Percentiles rank a stretch among this genome's conserved stretches.
These are phyloP conservation scores for Neurospora sp. DNA, from an alignment of 495 filamentous ascomycete species.

Conservation along the genomic window DNA sequence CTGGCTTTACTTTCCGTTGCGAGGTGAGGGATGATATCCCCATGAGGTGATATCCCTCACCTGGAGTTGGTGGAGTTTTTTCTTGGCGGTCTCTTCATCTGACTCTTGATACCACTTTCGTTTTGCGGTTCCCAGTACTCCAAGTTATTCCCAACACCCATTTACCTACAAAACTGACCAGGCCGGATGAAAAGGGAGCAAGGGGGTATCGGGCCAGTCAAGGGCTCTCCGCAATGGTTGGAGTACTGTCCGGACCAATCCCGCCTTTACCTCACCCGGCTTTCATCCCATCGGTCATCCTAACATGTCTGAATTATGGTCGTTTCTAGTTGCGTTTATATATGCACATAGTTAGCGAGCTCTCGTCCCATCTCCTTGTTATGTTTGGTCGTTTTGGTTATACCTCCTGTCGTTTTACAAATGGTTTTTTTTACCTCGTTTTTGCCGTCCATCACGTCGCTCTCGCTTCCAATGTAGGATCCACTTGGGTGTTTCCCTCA, in stretches of 20 bases:
- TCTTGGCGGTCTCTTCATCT: neutral
- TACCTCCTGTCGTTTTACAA: neutral
- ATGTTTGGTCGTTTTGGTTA: neutral
- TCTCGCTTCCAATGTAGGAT: neutral
- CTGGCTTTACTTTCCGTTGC: slow-evolving; percentile 2
- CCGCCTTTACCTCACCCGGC: neutral
- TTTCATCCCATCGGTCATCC: neutral
- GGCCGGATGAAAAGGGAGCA: neutral
- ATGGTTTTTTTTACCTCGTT: neutral
- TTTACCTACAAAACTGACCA: neutral
- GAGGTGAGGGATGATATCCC: neutral
- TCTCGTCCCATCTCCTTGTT: neutral
- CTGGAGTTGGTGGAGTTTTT: slow-evolving; percentile 8
- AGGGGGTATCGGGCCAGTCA: neutral
- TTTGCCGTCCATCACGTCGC: neutral
- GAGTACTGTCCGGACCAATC: neutral
- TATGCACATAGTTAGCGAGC: neutral
- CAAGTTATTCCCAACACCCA: neutral
- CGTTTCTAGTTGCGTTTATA: neutral
- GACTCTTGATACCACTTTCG: slow-evolving; percentile 23
- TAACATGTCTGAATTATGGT: neutral
- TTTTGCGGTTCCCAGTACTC: slow-evolving; percentile 2
- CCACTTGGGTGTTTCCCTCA: neutral
- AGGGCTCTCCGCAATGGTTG: neutral
- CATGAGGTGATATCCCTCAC: neutral